Conservation (phyloP, 306 rosid species). For the Vigna nakashimae region DNA sequence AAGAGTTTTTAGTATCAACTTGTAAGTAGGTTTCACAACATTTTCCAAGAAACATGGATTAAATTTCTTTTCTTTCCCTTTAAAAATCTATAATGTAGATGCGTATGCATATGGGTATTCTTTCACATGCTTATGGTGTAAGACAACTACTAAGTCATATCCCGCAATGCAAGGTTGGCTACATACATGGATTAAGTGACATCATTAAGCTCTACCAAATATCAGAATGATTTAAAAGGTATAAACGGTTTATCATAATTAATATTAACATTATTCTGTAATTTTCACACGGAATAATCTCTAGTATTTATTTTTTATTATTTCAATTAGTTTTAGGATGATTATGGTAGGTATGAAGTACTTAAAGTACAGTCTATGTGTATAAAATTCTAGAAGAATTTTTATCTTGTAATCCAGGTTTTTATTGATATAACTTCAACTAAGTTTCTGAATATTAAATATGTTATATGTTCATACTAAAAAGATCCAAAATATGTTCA, state of each 20-base stretch:
- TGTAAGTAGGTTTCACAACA: slow-evolving; percentile 7
- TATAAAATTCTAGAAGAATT: not conserved
- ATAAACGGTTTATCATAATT: not conserved
- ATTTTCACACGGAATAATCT: not conserved
- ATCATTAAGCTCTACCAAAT: not conserved
- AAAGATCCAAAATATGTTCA: not conserved
- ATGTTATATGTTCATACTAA: not conserved
- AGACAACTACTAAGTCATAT: not conserved
- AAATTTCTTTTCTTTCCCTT: not conserved
- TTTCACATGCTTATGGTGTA: slow-evolving; percentile 4
- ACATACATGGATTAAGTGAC: not conserved
- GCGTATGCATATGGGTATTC: not conserved
- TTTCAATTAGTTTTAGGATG: not conserved
- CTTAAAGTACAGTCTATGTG: not conserved
- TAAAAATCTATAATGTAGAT: not conserved
- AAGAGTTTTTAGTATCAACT: not conserved
- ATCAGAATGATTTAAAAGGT: not conserved
- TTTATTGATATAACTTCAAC: not conserved
- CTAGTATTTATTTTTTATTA: no score
- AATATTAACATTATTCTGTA: not conserved
- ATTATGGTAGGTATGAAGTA: not conserved
- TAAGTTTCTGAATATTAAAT: slow-evolving; percentile 19
- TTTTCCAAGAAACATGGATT: slow-evolving; percentile 4
- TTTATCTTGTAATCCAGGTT: not conserved
- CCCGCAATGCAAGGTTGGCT: not conserved